Percentiles rank a stretch among this genome's conserved stretches.
These are phyloP conservation scores for Eucalyptus grandis DNA, from an alignment of 345 rosid genomes.

Conservation along the genomic window DNA sequence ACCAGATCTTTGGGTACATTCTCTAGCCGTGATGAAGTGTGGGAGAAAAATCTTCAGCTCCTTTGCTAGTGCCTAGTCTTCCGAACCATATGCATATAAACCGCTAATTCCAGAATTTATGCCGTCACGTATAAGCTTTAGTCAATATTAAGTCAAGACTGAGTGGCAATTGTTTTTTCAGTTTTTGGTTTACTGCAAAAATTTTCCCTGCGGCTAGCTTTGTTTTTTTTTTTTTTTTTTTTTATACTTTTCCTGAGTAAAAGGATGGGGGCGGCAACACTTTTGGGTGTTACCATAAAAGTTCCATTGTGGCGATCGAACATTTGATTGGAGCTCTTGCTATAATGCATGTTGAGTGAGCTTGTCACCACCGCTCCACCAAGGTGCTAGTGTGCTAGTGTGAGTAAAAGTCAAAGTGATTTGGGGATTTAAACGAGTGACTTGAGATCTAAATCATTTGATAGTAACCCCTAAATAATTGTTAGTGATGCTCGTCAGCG, in stretches of 20 bases:
- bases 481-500: neutral
- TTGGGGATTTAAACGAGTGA: neutral
- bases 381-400: neutral
- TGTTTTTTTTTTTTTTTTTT: neutral
- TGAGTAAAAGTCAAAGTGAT: neutral
- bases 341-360: neutral
- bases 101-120: neutral
- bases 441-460: neutral
- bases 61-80: neutral
- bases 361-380: neutral
- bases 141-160: neutral
- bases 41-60: neutral
- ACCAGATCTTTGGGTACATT: neutral
- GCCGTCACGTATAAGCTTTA: neutral
- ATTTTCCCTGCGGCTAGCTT: neutral
- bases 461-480: neutral
- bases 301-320: neutral
- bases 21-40: too few relatives aligned
- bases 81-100: neutral
- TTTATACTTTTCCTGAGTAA: neutral
- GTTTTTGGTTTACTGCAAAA: neutral
- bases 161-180: neutral
- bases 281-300: neutral
- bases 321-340: neutral
- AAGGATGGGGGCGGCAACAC: neutral